These are phyloP conservation scores for Aspergillus taichungensis DNA, from an alignment of 495 filamentous ascomycete species.

Conservation along the genomic window DNA sequence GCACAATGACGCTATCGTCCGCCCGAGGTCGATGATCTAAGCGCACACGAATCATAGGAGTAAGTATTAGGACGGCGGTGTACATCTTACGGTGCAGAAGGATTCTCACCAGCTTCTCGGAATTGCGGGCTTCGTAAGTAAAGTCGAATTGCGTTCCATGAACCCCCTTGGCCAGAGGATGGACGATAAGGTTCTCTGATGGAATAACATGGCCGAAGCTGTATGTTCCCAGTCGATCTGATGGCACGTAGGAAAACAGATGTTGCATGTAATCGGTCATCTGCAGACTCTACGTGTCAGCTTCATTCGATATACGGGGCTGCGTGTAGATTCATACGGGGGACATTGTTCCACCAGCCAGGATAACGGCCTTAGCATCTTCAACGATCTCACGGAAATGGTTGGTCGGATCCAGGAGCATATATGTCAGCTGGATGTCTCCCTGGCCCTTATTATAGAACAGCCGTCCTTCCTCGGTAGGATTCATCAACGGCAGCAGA, in stretches of 20 bases:
- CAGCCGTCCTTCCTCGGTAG: constrained; percentile 76
- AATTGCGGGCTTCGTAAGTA: constrained; percentile 66
- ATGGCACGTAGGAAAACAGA: constrained; percentile 68
- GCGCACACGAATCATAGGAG: not conserved
- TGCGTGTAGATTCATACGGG: constrained; percentile 40
- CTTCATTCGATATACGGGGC: not conserved
- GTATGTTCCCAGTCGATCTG: constrained; percentile 61
- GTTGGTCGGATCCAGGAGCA: constrained; percentile 87
- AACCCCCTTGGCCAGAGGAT: constrained; percentile 47
- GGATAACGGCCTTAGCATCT: constrained; percentile 76
- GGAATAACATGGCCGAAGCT: constrained; percentile 96
- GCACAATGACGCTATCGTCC: constrained; percentile 61
- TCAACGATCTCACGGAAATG: constrained; percentile 85
- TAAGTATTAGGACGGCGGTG: not conserved
- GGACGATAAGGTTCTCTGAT: constrained; percentile 65
- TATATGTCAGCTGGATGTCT: constrained; percentile 66
- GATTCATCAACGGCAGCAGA: constrained; percentile 74
- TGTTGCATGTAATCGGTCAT: constrained; percentile 82
- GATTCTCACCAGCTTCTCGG: constrained; percentile 42
- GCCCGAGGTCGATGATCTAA: constrained; percentile 68
- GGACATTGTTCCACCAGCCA: constrained; percentile 96
- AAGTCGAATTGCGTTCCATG: constrained; percentile 68
- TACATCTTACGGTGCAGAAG: not conserved
- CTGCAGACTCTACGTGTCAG: constrained; percentile 19
- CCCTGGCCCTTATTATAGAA: constrained; percentile 58